Evolutionary conservation across 306 rosid genomes (phyloP).

Genomic region (Morella rubra): DNA sequence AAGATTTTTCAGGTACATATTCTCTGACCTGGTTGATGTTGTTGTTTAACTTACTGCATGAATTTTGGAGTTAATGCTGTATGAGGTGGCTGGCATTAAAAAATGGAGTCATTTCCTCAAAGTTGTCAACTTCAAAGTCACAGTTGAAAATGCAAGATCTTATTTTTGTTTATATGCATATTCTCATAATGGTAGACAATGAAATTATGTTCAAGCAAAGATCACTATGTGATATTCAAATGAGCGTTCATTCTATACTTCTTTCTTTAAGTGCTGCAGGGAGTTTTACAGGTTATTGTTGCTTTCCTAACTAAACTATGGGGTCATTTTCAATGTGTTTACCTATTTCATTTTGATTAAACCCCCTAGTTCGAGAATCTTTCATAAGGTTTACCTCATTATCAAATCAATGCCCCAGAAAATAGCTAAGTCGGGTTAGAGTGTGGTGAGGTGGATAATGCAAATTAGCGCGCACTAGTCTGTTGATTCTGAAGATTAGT

Average conservation of each 20-base stretch:
- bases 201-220: neutral
- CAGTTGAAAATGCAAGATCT: neutral
- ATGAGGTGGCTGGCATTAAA: neutral
- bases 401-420: neutral
- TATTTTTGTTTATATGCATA: neutral
- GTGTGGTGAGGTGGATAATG: neutral
- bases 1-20: slow-evolving; percentile 88
- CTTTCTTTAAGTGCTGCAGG: neutral
- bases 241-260: neutral
- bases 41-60: neutral
- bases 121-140: neutral
- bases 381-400: neutral
- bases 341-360: too few species aligned
- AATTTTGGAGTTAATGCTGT: neutral
- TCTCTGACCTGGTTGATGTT: slow-evolving; percentile 19
- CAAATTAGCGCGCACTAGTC: neutral
- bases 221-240: too few species aligned
- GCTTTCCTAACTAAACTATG: neutral
- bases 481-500: neutral
- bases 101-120: neutral
- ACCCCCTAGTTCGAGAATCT: neutral
- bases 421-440: too few species aligned
- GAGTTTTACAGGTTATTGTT: neutral
- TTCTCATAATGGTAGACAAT: neutral
- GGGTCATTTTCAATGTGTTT: neutral